These are phyloP conservation scores for Striga asiatica DNA, from an alignment of 257 asterid genomes.

Conservation along the genomic window DNA sequence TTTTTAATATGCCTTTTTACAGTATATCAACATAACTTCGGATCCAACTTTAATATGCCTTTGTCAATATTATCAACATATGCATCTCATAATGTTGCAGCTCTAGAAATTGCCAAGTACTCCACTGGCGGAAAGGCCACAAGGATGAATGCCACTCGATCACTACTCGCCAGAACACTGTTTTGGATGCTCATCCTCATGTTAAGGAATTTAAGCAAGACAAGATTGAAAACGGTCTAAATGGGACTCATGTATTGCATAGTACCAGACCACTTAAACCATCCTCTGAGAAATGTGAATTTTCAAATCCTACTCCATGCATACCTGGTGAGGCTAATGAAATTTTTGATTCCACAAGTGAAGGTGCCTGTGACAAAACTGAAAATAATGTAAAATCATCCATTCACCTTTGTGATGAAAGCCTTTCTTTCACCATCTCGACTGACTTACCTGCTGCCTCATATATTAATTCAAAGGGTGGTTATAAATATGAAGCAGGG, in stretches of 20 bases:
- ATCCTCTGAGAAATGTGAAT: conserved; percentile 14
- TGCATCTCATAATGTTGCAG: conserved; percentile 31
- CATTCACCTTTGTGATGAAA: conserved; percentile 20
- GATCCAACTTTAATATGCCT: no score
- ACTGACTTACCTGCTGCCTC: conserved; percentile 21
- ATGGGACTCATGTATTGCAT: conserved; percentile 22
- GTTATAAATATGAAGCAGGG: conserved; percentile 15
- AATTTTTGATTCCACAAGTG: conserved; percentile 12
- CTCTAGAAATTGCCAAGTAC: conserved; percentile 69
- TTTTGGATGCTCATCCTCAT: conserved; percentile 14
- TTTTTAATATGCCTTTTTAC: no score
- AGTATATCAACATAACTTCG: no score
- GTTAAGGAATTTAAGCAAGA: conserved; percentile 24
- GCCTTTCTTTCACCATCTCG: conserved; percentile 19
- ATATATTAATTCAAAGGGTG: conserved; percentile 17
- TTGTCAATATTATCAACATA: no score
- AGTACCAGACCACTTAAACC: conserved; percentile 22
- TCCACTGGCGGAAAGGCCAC: conserved; percentile 88
- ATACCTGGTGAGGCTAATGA: conserved; percentile 19
- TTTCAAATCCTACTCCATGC: conserved; percentile 19
- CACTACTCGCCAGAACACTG: conserved; percentile 19
- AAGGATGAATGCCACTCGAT: conserved; percentile 51
- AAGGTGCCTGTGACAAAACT: conserved; percentile 17
- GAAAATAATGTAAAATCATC: conserved; percentile 12
- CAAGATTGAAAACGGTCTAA: conserved; percentile 19